Conservation (phyloP, 768 basidiomycete species). For the Boletus edulis region DNA sequence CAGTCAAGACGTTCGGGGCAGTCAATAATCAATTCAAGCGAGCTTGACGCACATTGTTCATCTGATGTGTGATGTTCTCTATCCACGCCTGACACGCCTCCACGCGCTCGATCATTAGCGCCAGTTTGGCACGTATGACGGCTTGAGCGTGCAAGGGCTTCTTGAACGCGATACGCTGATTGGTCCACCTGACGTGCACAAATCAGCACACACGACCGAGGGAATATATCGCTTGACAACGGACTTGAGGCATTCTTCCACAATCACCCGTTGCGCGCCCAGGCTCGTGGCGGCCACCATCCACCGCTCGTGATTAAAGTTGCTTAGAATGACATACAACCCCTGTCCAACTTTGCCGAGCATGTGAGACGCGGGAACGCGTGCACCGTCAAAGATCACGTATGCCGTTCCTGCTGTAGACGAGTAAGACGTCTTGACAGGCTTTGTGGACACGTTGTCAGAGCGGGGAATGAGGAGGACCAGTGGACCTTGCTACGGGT, state of each 20-base stretch:
- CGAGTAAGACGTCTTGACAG: constrained; percentile 93
- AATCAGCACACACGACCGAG: constrained; percentile 1
- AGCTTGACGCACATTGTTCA: constrained; percentile 67
- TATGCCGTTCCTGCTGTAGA: constrained; percentile 87
- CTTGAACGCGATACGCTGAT: constrained; percentile 87
- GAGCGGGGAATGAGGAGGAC: constrained; percentile 75
- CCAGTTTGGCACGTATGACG: constrained; percentile 86
- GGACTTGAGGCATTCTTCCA: constrained; percentile 90
- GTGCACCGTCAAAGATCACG: constrained; percentile 76
- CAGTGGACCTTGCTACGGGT: constrained; percentile 59
- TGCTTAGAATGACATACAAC: constrained; percentile 77
- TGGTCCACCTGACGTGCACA: constrained; percentile 65
- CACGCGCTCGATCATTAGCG: constrained; percentile 85
- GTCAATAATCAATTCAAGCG: neutral
- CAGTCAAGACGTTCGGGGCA: neutral
- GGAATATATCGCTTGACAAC: neutral
- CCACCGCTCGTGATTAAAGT: constrained; percentile 91
- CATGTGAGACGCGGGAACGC: constrained; percentile 83
- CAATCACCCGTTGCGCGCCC: constrained; percentile 72
- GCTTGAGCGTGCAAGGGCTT: constrained; percentile 80
- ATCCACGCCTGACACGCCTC: constrained; percentile 88
- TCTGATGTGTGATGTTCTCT: constrained; percentile 86
- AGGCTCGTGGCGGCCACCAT: constrained; percentile 75
- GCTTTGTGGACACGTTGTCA: constrained; percentile 76
- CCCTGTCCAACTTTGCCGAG: constrained; percentile 87